Percentiles rank a stretch among this genome's conserved stretches.
Evolutionary conservation across 73 alveolate species (phyloP).

Genomic region (Paramecium pentaurelia): DNA sequence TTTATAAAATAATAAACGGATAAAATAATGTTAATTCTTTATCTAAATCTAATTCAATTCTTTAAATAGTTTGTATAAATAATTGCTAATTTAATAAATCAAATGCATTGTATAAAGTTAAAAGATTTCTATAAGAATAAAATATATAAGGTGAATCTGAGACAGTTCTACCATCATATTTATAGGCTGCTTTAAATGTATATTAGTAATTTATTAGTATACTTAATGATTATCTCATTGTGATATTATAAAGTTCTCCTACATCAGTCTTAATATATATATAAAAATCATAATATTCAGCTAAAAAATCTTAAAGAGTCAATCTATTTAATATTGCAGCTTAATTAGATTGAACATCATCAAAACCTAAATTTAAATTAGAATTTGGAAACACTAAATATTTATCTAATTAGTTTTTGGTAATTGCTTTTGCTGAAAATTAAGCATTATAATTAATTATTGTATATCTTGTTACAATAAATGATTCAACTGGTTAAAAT

Average conservation of each 20-base stretch:
- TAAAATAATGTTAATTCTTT: not conserved
- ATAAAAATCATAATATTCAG: not conserved
- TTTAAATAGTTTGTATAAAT: not conserved
- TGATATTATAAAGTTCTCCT: constrained; percentile 20
- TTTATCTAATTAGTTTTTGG: not conserved
- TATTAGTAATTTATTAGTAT: constrained; percentile 23
- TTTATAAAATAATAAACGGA: not conserved
- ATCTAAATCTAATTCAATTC: not conserved
- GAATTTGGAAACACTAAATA: not conserved
- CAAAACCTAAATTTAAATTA: constrained; percentile 19
- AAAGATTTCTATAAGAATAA: constrained; percentile 16
- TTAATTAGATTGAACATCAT: constrained; percentile 17
- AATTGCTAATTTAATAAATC: not conserved
- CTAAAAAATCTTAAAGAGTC: constrained; percentile 1
- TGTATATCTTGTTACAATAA: constrained; percentile 32
- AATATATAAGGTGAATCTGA: constrained; percentile 20
- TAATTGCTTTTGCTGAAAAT: not conserved
- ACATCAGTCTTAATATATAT: not conserved
- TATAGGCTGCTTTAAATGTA: constrained; percentile 24
- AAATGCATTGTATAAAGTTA: not conserved
- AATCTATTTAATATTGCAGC: not conserved
- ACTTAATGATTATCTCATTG: constrained; percentile 18
- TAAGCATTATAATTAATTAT: constrained; percentile 21
- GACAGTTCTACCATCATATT: not conserved
- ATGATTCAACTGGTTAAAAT: constrained; percentile 41